Base-by-base conservation (phyloP, 345 rosid genomes). In the Gossypium bickii region DNA sequence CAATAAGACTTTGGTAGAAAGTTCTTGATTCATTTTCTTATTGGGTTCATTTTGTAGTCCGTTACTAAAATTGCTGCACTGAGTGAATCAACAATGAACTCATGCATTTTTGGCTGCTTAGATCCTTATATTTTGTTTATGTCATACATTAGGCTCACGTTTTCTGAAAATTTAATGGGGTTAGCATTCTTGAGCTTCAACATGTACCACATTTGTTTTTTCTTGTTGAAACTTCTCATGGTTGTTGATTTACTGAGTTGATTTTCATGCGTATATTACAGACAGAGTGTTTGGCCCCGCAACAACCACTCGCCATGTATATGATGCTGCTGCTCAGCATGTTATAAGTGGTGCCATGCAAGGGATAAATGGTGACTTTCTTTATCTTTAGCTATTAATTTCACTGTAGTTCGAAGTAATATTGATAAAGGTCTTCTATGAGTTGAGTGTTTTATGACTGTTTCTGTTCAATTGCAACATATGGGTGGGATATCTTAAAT, bases 211-310 rank as follows among this genome's bases (percentile, higher is more conserved):
- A 13, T 47, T 16, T 47, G 29, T 75, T 11, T 25, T 15, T 29
- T 34, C 16, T 24, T 59, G n/a, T 13, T 55, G 9, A 47, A 60
- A 61, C 61, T 72, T 43, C 47, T 71, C 13, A 24, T 74, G 69
- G 20, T 62, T 62, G 16, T 22, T 70, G 47, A 52, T 70, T 68
- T 68, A 49, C 20, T 48, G 27, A 68, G 72, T 49, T 49, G 44
- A 49, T 43, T 22, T 59, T 22, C 2, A 4, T 34, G 20, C n/a
- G 16, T 34, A 44, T 27, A 7, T 43, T 73, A 78, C 84, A 92
- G 97, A 90, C 81, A 89, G 84, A 67, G 95, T 92, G 45, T 92
- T 92, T 81, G 95, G 95, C 81, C 93, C 97, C 2, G 93, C 95
- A 68, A 92, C 97, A 43, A 92, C 97, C 60, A 92, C 97, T 18